Base-by-base conservation (phyloP, 176 grass and related monocot genomes). In the Triticum timopheevii region DNA sequence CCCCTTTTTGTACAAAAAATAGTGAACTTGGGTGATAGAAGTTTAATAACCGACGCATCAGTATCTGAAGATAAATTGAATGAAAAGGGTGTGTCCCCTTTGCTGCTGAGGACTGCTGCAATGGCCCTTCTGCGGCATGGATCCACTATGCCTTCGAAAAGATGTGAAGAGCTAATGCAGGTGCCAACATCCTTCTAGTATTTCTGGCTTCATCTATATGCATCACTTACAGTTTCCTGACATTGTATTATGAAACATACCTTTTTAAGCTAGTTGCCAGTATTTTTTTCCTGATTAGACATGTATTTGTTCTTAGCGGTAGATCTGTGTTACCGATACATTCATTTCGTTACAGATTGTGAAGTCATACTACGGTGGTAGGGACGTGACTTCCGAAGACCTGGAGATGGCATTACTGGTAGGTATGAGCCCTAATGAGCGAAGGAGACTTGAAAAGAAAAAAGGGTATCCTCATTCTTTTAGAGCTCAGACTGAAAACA, bases 1-100 rank as follows among this genome's bases (percentile, higher is more conserved):
- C 96, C 96, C 34, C 89, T 98, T 88, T 98, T 98, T 88, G 93
- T 96, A 64, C 96, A 95, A 87, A 98, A 88, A 84, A 98, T 98
- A 92, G 75, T 95, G 49, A 88, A 90, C 84, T 94, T 90, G 17
- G 93, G 96, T 22, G 71, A 94, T 82, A 87, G 83, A 74, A 91
- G 84, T 78, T 80, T 92, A 59, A 86, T 87, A 79, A 68, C 93
- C 5, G 75, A 12, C 54, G 62, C 39, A 67, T 90, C 83, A 47
- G 36, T 63, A 72, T 83, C 75, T 87, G 79, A 87, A 40, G 77
- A 73, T 68, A 79, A 79, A 73, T 65, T 38, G 22, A 82, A 80
- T 86, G 86, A 75, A 83, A 89, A 81, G n/a, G 96, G 96, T 4
- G 96, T 98, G 6, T 92, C 93, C 24, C 93, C 96, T 82, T 90